phyloP scores from a whole-genome alignment of 345 rosid species.

The Citrus reticulata region DNA sequence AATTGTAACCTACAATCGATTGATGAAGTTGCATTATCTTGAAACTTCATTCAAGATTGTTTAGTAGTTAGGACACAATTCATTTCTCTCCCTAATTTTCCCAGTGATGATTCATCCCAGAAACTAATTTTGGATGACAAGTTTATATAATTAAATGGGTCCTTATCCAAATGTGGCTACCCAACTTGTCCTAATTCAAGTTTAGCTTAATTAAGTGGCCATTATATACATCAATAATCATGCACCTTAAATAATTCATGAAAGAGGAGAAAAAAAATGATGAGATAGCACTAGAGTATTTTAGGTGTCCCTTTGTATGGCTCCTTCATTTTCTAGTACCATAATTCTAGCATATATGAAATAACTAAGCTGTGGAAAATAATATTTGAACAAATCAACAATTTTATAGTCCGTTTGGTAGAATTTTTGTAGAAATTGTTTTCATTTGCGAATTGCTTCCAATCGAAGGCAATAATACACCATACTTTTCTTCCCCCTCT shows the following conservation, averaged over 20 bases:
- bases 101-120: background rate
- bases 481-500: too few relatives aligned
- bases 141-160: background rate
- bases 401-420: background rate
- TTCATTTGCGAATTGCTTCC: background rate
- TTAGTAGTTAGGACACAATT: background rate
- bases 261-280: background rate
- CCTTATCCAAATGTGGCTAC: background rate
- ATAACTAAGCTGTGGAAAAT: too few relatives aligned
- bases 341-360: too few relatives aligned
- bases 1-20: background rate
- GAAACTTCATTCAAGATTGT: background rate
- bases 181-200: background rate
- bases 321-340: background rate
- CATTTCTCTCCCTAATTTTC: background rate
- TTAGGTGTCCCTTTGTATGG: background rate
- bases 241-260: slow-evolving; percentile 7
- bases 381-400: too few relatives aligned
- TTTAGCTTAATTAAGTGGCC: background rate
- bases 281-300: background rate
- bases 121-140: background rate
- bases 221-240: background rate
- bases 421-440: background rate
- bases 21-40: background rate
- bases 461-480: too few relatives aligned